These are phyloP conservation scores for Eragrostis nindensis DNA, from an alignment of 176 grass and related monocot genomes.

Conservation along the genomic window DNA sequence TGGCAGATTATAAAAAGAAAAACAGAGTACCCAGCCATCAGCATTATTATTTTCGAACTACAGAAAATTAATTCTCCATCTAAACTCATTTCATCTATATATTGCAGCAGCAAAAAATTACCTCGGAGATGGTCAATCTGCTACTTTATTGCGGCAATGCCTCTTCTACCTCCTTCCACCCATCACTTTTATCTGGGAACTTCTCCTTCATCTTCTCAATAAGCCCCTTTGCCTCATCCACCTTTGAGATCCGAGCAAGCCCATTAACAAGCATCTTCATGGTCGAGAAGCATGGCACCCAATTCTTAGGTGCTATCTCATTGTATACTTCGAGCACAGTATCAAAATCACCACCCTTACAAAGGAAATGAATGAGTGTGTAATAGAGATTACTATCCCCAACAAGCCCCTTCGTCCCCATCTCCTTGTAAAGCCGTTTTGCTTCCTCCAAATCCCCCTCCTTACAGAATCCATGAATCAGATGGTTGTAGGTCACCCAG, in stretches of 20 bases:
- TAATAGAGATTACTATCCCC: slow-evolving; percentile 57
- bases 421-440: slow-evolving; percentile 74
- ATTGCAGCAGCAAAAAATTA: slow-evolving; percentile 11
- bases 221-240: slow-evolving; percentile 77
- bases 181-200: slow-evolving; percentile 58
- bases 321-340: slow-evolving; percentile 59
- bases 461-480: slow-evolving; percentile 71
- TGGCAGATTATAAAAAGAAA: slow-evolving; percentile 10
- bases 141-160: slow-evolving; percentile 58
- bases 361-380: slow-evolving; percentile 58
- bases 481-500: slow-evolving; percentile 78
- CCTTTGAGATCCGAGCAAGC: slow-evolving; percentile 57
- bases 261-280: slow-evolving; percentile 97
- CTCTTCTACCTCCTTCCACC: slow-evolving; percentile 90
- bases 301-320: slow-evolving; percentile 55
- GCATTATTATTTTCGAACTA: background rate
- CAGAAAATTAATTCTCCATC: background rate
- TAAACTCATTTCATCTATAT: background rate
- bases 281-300: slow-evolving; percentile 72
- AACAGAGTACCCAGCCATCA: slow-evolving; percentile 15
- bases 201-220: slow-evolving; percentile 90
- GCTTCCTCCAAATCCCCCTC: slow-evolving; percentile 79
- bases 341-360: slow-evolving; percentile 77
- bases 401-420: slow-evolving; percentile 53
- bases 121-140: background rate